A percentile compares a stretch with the other conserved stretches of the same genome.
These are phyloP conservation scores for Leersia perrieri DNA, from an alignment of 176 grass and related monocot species.

Conservation along the genomic window DNA sequence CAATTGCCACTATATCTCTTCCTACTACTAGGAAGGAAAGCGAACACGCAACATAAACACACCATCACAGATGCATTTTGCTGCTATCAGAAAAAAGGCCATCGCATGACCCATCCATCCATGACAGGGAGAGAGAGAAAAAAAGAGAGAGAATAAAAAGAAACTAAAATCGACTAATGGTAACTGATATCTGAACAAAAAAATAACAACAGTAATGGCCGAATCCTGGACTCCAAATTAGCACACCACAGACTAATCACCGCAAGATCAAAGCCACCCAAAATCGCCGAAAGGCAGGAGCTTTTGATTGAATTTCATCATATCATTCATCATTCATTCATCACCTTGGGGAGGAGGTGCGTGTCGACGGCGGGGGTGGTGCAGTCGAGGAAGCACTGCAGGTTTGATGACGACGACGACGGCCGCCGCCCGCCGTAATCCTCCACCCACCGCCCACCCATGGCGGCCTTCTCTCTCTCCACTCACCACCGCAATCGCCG, in stretches of 20 bases:
- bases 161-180: conserved; percentile 20
- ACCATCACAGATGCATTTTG: background rate
- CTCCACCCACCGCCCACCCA: conserved; percentile 42
- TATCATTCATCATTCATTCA: no score
- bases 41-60: background rate
- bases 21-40: background rate
- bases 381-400: conserved; percentile 73
- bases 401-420: conserved; percentile 47
- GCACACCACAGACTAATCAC: background rate
- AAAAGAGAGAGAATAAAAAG: background rate
- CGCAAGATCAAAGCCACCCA: background rate
- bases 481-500: background rate
- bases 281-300: background rate
- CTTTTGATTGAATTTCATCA: no score
- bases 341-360: conserved; percentile 67
- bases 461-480: background rate
- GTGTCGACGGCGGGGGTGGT: conserved; percentile 67
- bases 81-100: conserved; percentile 12
- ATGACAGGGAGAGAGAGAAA: background rate
- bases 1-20: background rate
- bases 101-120: background rate
- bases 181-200: no score
- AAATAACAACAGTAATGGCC: background rate
- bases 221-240: conserved; percentile 15
- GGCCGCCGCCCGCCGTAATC: conserved; percentile 16